These are phyloP conservation scores for Dryas integrifolia DNA, from an alignment of 331 rosid genomes.

Conservation along the genomic window DNA sequence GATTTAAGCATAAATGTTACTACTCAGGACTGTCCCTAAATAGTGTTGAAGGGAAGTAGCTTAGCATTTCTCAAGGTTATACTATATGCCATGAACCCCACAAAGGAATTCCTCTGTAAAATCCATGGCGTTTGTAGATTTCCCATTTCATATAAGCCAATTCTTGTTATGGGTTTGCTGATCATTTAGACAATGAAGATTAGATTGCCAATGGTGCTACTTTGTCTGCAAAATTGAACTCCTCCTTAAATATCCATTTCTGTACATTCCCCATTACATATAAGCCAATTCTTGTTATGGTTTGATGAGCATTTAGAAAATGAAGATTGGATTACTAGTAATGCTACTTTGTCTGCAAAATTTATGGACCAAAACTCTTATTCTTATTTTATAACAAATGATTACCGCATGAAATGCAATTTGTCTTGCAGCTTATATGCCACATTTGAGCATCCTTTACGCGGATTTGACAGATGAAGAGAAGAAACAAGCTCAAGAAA, in stretches of 20 bases:
- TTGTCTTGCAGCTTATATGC: slow-evolving; percentile 70
- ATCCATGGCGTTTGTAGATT: neutral
- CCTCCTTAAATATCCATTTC: neutral
- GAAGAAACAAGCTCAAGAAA: slow-evolving; percentile 65
- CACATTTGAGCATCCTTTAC: slow-evolving; percentile 80
- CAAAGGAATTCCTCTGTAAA: neutral
- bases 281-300: neutral
- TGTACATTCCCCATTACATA: neutral
- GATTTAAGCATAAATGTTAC: neutral
- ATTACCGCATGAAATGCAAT: neutral
- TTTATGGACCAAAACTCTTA: neutral
- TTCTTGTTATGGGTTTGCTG: neutral
- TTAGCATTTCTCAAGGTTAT: neutral
- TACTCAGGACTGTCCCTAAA: neutral
- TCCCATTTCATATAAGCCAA: neutral
- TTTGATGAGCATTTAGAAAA: neutral
- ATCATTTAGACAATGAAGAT: neutral
- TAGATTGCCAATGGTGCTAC: neutral
- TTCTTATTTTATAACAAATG: neutral
- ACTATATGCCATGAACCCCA: neutral
- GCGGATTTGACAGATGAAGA: slow-evolving; percentile 63
- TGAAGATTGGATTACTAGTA: neutral
- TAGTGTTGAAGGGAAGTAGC: neutral
- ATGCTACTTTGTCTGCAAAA: neutral
- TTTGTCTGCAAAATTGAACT: neutral